Conservation (phyloP, 129 eudicot species). For the Pulicaria dysenterica region DNA sequence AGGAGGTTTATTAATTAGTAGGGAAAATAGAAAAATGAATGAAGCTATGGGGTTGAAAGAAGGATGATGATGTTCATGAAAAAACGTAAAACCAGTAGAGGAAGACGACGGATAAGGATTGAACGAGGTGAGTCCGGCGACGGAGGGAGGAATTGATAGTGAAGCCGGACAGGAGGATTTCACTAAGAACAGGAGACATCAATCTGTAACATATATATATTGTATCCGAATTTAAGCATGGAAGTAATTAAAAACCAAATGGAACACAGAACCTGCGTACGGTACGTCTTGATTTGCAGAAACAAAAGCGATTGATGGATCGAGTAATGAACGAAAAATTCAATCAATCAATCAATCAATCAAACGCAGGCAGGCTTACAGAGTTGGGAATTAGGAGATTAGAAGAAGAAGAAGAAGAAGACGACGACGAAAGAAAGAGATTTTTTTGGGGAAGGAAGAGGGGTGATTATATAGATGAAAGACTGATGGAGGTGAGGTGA, state of each 20-base stretch:
- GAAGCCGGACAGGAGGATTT: conserved; percentile 79
- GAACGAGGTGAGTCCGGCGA: conserved; percentile 93
- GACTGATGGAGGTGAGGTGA: conserved; percentile 17
- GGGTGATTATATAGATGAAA: conserved; percentile 41
- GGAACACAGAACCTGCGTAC: neutral
- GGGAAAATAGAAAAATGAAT: neutral
- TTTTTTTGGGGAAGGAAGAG: conserved; percentile 11
- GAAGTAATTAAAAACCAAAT: neutral
- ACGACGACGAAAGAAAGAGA: conserved; percentile 17
- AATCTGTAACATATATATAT: conserved; percentile 51
- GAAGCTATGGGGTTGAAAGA: no score
- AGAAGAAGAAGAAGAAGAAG: neutral
- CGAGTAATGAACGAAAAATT: neutral
- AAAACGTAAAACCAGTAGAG: conserved; percentile 98
- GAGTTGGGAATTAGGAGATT: no score
- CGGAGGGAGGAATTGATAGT: conserved; percentile 68
- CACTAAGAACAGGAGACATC: conserved; percentile 93
- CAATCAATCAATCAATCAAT: neutral
- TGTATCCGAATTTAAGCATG: conserved; percentile 32
- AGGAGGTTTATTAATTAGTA: neutral
- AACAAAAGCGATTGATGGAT: neutral
- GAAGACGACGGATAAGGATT: conserved; percentile 86
- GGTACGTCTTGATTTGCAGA: no score
- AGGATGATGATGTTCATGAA: conserved; percentile 46
- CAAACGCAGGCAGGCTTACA: neutral